Evolutionary conservation across 139 green algal genomes (phyloP).

Genomic region (Chlorella sp.): DNA sequence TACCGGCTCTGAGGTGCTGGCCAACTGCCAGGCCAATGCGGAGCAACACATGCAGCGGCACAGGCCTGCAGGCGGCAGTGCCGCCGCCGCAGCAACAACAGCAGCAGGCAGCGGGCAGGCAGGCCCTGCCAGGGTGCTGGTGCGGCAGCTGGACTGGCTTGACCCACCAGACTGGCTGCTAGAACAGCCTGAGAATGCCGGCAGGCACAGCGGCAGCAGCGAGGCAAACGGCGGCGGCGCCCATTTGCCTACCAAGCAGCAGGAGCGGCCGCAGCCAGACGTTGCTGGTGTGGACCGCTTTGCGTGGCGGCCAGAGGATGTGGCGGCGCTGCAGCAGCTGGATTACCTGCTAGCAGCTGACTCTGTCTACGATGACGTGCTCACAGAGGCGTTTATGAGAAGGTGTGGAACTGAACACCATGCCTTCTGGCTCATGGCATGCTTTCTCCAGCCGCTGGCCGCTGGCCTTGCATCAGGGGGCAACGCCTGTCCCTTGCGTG

Average conservation of each 20-base stretch:
- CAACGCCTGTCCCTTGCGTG: no score
- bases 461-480: no score
- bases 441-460: no score
- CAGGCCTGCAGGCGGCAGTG: background rate
- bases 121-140: background rate
- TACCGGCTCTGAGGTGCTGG: background rate
- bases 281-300: background rate
- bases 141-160: slow-evolving; percentile 36
- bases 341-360: slow-evolving; percentile 28
- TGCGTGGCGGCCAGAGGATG: slow-evolving; percentile 1
- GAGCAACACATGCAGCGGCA: background rate
- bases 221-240: background rate
- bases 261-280: background rate
- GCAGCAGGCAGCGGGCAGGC: background rate
- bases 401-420: background rate
- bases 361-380: slow-evolving; percentile 10
- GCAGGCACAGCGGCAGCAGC: background rate
- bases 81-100: background rate
- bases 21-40: slow-evolving; percentile 14
- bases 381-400: slow-evolving; percentile 33
- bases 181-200: background rate
- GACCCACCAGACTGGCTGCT: slow-evolving; percentile 32
- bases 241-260: background rate
- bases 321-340: slow-evolving; percentile 1
- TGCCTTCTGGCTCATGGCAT: no score